phyloP scores from a whole-genome alignment of 2,329 filamentous ascomycete genomes.

The Aspergillus tubingensis region DNA sequence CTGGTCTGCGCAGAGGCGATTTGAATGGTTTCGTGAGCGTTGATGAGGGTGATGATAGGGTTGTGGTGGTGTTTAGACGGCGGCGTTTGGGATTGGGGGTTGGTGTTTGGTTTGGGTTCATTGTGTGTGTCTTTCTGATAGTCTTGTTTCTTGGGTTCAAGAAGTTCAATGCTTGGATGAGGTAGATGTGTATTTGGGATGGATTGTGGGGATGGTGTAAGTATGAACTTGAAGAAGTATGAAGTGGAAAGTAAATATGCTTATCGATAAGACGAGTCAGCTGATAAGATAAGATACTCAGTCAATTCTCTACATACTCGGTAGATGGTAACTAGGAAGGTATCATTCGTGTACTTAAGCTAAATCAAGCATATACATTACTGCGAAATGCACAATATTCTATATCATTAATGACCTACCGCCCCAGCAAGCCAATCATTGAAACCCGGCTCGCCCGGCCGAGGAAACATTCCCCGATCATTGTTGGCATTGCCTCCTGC shows the following conservation, averaged over 20 bases:
- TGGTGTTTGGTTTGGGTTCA: background rate
- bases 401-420: slow-evolving; percentile 53
- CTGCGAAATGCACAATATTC: background rate
- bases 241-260: background rate
- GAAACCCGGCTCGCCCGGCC: slow-evolving; percentile 67
- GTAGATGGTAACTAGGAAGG: too few species aligned
- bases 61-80: slow-evolving; percentile 58
- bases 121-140: background rate
- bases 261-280: slow-evolving; percentile 20
- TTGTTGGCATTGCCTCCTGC: slow-evolving; percentile 29
- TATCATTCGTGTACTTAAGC: too few species aligned
- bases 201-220: background rate
- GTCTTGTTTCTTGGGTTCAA: too few species aligned
- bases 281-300: background rate
- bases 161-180: too few species aligned
- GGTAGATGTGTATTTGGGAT: background rate
- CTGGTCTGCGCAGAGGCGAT: slow-evolving; percentile 62
- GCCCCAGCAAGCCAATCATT: slow-evolving; percentile 68
- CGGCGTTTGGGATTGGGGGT: slow-evolving; percentile 57
- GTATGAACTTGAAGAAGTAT: background rate
- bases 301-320: background rate
- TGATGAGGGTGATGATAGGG: slow-evolving; percentile 24
- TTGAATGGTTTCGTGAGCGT: slow-evolving; percentile 71
- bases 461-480: slow-evolving; percentile 64
- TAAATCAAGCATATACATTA: background rate